Evolutionary conservation across 2,329 filamentous ascomycete species (phyloP), one percentile per base, ranked within the genome.

Genomic region (Colletotrichum noveboracense): DNA sequence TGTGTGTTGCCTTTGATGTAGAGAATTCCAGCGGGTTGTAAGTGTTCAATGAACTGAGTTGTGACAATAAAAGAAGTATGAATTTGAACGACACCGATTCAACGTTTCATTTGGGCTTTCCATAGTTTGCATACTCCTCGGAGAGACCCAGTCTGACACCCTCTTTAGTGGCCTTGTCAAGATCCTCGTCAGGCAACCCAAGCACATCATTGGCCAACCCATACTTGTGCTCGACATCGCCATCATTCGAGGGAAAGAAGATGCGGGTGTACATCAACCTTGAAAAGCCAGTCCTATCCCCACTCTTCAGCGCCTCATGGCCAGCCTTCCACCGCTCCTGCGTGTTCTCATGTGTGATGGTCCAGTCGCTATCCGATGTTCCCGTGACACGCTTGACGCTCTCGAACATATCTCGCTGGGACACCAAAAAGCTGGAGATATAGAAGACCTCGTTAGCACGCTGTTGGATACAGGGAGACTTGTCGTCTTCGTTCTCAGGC

Each of bases 331-430:
- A 91, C 26, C 91, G 87, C 80, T 90, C 82, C 55, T 84, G 77
- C 2, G 85, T 82, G 0, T 81, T 78, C 82, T 92, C 88, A 9
- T 87, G 82, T 2, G 80, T 85, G 71, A 94, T 87, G 3, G 80
- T 87, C 93, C 93, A 95, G 79, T 94, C 92, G 0, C 82, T 83
- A 52, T 92, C 89, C 2, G 84, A 89, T 0, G 89, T 91, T 0
- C 88, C 88, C 0, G 90, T 89, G 6, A 92, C 92, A 0, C 89
- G 88, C 79, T 92, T 87, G 14, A 93, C 82, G n/a, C 88, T 89
- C 52, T 89, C 88, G 70, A 94, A 87, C 85, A 94, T 94, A 12
- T 94, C 92, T 13, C 87, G 86, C 81, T 95, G 93, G 74, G 83
- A 91, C 75, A 92, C 78, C 13, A 84, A 81, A 83, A 93, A 94